Percentiles rank a stretch among this genome's conserved stretches.
These are phyloP conservation scores for Pseudofabraea citricarpa DNA, from an alignment of 2,329 filamentous ascomycete species.

Conservation along the genomic window DNA sequence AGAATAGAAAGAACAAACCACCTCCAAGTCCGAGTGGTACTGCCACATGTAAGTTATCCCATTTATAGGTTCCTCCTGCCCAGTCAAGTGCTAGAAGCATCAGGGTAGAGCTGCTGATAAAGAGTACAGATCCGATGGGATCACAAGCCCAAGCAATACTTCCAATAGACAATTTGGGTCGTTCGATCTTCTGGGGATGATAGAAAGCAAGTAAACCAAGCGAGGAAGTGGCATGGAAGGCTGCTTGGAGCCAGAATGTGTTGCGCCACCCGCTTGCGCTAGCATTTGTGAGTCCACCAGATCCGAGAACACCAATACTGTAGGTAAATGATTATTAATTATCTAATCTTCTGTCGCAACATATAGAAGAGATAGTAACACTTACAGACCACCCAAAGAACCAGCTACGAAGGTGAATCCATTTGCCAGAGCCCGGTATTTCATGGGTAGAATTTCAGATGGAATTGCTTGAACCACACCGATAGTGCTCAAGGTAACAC, in stretches of 20 bases:
- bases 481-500: conserved; percentile 47
- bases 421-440: conserved; percentile 51
- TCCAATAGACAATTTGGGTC: conserved; percentile 32
- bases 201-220: conserved; percentile 11
- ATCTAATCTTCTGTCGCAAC: too few relatives aligned
- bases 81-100: conserved; percentile 41
- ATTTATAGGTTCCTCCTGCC: conserved; percentile 36
- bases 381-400: conserved; percentile 45
- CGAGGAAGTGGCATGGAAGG: conserved; percentile 43
- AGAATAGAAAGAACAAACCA: conserved; percentile 23
- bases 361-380: conserved; percentile 7
- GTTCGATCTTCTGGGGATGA: conserved; percentile 30
- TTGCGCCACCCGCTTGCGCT: conserved; percentile 44
- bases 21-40: conserved; percentile 27
- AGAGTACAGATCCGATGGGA: conserved; percentile 40
- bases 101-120: conserved; percentile 37
- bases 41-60: conserved; percentile 24
- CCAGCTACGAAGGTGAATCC: conserved; percentile 47
- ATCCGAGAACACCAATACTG: conserved; percentile 39
- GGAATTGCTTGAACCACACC: conserved; percentile 51
- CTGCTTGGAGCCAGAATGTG: conserved; percentile 56
- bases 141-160: conserved; percentile 42
- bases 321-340: background rate
- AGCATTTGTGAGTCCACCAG: conserved; percentile 46
- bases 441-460: conserved; percentile 50